Conservation (phyloP, 441 rosid genomes). For the Arabidopsis lyrata region DNA sequence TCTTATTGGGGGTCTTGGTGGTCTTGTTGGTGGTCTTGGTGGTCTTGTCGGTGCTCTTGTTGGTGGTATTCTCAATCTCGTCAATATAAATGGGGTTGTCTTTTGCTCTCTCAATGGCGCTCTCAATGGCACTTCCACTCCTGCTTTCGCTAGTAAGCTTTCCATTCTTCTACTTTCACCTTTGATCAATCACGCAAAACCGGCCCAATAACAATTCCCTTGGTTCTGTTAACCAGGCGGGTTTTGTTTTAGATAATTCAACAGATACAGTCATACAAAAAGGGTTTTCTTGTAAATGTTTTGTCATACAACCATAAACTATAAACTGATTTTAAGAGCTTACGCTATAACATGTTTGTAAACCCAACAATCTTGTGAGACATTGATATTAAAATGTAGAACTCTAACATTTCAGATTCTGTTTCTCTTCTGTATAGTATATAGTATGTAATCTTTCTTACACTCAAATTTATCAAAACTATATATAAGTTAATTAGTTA, state of each 20-base stretch:
- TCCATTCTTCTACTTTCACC: not conserved
- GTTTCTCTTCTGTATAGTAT: not conserved
- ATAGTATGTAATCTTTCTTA: not conserved
- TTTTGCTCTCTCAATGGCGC: constrained; percentile 38
- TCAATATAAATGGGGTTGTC: constrained; percentile 29
- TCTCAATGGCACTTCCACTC: constrained; percentile 32
- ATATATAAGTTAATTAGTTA: no score
- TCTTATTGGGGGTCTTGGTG: constrained; percentile 29
- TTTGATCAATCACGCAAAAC: constrained; percentile 10
- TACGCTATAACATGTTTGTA: not conserved
- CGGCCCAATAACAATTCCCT: constrained; percentile 1
- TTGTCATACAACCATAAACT: not conserved
- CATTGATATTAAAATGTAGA: not conserved
- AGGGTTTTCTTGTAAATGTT: not conserved
- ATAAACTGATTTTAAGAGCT: not conserved
- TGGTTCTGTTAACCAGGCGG: not conserved
- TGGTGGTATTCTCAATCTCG: constrained; percentile 30
- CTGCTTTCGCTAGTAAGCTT: constrained; percentile 43
- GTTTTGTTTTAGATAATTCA: not conserved
- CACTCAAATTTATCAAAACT: not conserved
- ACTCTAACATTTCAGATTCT: not conserved
- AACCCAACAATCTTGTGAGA: not conserved
- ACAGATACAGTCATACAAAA: not conserved
- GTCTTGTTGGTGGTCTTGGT: constrained; percentile 32
- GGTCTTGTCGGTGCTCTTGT: constrained; percentile 22